phyloP scores from a whole-genome alignment of 805 yeast genomes.

The Maudiozyma saulgeensis region DNA sequence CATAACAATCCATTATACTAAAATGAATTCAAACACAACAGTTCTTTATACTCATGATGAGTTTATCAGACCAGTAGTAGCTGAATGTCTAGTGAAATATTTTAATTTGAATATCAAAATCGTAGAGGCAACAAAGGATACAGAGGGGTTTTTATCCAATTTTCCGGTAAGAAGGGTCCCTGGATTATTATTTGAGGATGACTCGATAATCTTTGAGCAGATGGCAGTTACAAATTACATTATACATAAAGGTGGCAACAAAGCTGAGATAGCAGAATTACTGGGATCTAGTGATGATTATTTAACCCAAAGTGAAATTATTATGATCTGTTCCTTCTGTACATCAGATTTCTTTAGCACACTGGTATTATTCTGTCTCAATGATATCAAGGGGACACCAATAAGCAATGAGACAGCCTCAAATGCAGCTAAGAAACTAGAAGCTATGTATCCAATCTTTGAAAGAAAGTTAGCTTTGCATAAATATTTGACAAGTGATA shows the following conservation, averaged over 20 bases:
- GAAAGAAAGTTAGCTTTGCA: conserved; percentile 49
- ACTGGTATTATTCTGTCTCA: conserved; percentile 38
- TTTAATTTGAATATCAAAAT: conserved; percentile 50
- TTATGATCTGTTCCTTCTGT: conserved; percentile 69
- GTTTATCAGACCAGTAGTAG: conserved; percentile 27
- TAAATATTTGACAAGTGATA: conserved; percentile 66
- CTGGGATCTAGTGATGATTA: conserved; percentile 37
- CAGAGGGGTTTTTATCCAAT: conserved; percentile 29
- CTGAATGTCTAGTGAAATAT: conserved; percentile 45
- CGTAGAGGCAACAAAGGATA: conserved; percentile 28
- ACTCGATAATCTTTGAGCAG: conserved; percentile 59
- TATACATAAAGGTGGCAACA: conserved; percentile 28
- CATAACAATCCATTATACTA: no score
- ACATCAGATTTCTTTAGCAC: conserved; percentile 54
- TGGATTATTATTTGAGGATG: conserved; percentile 62
- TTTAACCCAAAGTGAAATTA: conserved; percentile 39
- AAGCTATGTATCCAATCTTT: conserved; percentile 33
- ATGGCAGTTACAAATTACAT: conserved; percentile 51
- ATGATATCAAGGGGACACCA: conserved; percentile 53
- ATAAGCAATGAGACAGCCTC: conserved; percentile 63
- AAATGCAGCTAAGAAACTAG: conserved; percentile 32
- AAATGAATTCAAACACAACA: conserved; percentile 15
- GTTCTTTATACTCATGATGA: conserved; percentile 31
- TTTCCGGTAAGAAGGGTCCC: conserved; percentile 63
- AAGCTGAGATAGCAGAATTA: conserved; percentile 33